Evolutionary conservation across 495 filamentous ascomycete genomes (phyloP), one percentile per base, ranked within the genome.

Genomic region (Penicillium odoratum): DNA sequence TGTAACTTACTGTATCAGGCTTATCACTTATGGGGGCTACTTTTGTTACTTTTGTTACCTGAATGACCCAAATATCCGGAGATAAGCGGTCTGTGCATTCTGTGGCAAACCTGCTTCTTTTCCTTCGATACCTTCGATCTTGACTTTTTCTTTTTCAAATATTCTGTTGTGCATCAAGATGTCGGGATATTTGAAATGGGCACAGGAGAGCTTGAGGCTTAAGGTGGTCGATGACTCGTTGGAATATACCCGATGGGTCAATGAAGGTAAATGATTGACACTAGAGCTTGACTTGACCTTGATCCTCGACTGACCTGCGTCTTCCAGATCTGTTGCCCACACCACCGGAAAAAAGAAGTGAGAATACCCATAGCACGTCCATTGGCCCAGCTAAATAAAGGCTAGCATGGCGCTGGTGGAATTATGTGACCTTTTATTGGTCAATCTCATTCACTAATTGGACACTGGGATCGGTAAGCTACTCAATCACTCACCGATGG

Each of bases 391-490:
- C n/a, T 30, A 11, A 53, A 25, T 43, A 11, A 53, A 3, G 25
- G 30, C 40, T 18, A 53, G 51, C 51, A 28, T 53, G 51, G 51
- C 51, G 51, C 3, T 53, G 51, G 51, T 53, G 51, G 51, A 53
- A 53, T 38, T 53, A 53, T 44, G 34, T 42, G 25, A 53, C 51
- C 15, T 53, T 53, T n/a, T 53, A 53, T 16, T 53, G 51, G 51
- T 53, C 51, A 2, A 53, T 53, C 16, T 53, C 51, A 0, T 53
- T 53, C 26, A 53, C 51, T 16, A 53, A 53, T 44, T 53, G 51
- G 51, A 53, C 51, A 6, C 13, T 53, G 38, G 51, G 51, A 53
- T 53, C 51, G 21, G 51, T 53, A 28, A 44, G 51, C 18, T 40
- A n/a, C n/a, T 49, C 15, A 5, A 33, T 3, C 5, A n/a, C 4